These are phyloP conservation scores for Usnea hakonensis DNA, from an alignment of 495 filamentous ascomycete genomes.

Conservation along the genomic window DNA sequence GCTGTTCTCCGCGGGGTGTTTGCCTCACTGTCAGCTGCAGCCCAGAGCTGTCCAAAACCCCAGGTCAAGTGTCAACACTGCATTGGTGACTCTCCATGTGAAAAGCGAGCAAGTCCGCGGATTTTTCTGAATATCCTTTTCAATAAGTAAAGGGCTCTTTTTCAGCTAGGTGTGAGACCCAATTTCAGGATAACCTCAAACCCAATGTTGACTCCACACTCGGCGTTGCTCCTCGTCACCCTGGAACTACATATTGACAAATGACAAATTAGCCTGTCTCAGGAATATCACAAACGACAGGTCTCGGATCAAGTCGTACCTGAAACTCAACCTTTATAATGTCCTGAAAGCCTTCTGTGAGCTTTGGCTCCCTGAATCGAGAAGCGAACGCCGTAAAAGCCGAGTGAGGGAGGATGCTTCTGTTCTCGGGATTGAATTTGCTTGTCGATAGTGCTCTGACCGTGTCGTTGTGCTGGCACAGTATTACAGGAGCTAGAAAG, in stretches of 20 bases:
- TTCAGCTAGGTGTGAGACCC: not conserved
- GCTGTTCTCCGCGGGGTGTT: not conserved
- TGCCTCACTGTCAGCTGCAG: not conserved
- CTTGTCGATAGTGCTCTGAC: slow-evolving; percentile 62
- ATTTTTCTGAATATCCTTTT: not conserved
- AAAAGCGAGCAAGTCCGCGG: not conserved
- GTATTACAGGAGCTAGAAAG: slow-evolving; percentile 60
- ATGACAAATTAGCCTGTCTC: slow-evolving; percentile 16
- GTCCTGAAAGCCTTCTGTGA: slow-evolving; percentile 77
- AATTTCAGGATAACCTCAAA: slow-evolving; percentile 31
- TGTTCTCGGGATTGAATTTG: slow-evolving; percentile 65
- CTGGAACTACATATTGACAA: slow-evolving; percentile 37
- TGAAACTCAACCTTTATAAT: slow-evolving; percentile 62
- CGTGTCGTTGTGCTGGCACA: slow-evolving; percentile 87
- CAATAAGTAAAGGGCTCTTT: not conserved
- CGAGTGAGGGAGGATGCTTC: slow-evolving; percentile 62
- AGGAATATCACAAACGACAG: slow-evolving; percentile 7
- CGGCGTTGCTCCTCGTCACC: slow-evolving; percentile 47
- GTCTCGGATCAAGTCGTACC: slow-evolving; percentile 29
- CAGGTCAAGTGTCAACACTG: not conserved
- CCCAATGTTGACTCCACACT: slow-evolving; percentile 69
- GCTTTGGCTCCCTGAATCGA: slow-evolving; percentile 61
- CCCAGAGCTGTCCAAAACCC: not conserved
- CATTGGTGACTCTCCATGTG: not conserved
- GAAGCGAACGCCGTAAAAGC: slow-evolving; percentile 69